Base-by-base conservation (phyloP, 495 filamentous ascomycete species). In the Lasiosphaeria miniovina region DNA sequence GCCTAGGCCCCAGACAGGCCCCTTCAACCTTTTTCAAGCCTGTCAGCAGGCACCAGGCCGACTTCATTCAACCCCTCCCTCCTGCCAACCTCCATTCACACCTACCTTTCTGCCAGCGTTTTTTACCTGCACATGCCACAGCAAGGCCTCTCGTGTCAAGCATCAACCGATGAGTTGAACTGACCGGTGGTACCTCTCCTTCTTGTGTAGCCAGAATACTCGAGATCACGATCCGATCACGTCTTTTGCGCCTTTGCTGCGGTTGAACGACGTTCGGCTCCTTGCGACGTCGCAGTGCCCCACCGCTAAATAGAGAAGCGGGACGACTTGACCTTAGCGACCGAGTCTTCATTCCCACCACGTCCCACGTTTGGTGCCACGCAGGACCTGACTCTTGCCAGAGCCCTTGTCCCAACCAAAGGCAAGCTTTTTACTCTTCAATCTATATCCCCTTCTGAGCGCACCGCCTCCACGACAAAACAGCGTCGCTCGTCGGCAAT, bases 361-460 rank as follows among this genome's bases (percentile, higher is more conserved):
- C 59, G 32, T 12, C 57, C 24, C 24, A 24, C 24, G 24, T 24
- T 24, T 24, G 24, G 24, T 24, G 24, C 24, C 24, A 24, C 24
- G 24, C 24, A 24, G 24, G 45, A 46, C 55, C 55, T 41, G 58
- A 64, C 45, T 55, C 52, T 51, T 46, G 50, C 52, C n/a, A 31
- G 33, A 2, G 50, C 50, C 64, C 60, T 60, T 35, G 54, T 62
- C 58, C 57, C 54, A 32, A 54, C 38, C 51, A 68, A 68, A 59
- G 55, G 62, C 54, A 65, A 58, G 59, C 54, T 58, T 24, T 2
- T 24, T 24, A 24, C 49, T 41, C 58, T 45, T 50, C 55, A 51
- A 43, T 60, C 57, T 53, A 35, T 55, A 56, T 8, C 12, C 57
- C 61, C 61, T 45, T 54, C 63, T 60, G 56, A 40, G 45, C 59